Percentiles rank a stretch among this genome's conserved stretches.
phyloP scores from a whole-genome alignment of 2,329 filamentous ascomycete species.

The Peltaster fructicola region DNA sequence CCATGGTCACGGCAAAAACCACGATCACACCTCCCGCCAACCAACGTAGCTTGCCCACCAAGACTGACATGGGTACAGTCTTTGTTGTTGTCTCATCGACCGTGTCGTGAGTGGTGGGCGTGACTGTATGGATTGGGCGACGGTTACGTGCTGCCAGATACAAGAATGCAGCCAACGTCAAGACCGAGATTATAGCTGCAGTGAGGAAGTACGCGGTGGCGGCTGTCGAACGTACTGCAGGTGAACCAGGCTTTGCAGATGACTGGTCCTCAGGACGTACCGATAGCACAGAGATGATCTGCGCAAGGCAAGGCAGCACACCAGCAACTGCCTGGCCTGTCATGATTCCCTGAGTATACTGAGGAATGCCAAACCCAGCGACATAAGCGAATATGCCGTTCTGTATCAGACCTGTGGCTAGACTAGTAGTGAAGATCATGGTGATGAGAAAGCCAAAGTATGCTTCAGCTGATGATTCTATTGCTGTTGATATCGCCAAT shows the following conservation, averaged over 20 bases:
- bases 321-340: constrained; percentile 82
- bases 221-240: constrained; percentile 41
- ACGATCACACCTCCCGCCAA: constrained; percentile 59
- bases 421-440: constrained; percentile 63
- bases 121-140: constrained; percentile 4
- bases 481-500: constrained; percentile 60
- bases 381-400: constrained; percentile 91
- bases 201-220: constrained; percentile 87
- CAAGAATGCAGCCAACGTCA: constrained; percentile 55
- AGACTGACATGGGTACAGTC: constrained; percentile 39
- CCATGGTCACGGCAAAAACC: constrained; percentile 76
- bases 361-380: constrained; percentile 62
- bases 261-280: constrained; percentile 22
- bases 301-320: constrained; percentile 71
- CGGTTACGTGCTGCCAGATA: constrained; percentile 40
- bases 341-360: constrained; percentile 96
- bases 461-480: constrained; percentile 38
- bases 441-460: constrained; percentile 72
- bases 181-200: constrained; percentile 56
- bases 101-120: constrained; percentile 4
- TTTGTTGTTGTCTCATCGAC: constrained; percentile 21
- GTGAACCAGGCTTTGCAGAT: constrained; percentile 10
- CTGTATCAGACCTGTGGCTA: constrained; percentile 72
- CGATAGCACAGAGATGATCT: constrained; percentile 66
- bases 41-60: constrained; percentile 67